phyloP scores from a whole-genome alignment of 352 stramenopile species.

The Globisporangium paroecandrum region DNA sequence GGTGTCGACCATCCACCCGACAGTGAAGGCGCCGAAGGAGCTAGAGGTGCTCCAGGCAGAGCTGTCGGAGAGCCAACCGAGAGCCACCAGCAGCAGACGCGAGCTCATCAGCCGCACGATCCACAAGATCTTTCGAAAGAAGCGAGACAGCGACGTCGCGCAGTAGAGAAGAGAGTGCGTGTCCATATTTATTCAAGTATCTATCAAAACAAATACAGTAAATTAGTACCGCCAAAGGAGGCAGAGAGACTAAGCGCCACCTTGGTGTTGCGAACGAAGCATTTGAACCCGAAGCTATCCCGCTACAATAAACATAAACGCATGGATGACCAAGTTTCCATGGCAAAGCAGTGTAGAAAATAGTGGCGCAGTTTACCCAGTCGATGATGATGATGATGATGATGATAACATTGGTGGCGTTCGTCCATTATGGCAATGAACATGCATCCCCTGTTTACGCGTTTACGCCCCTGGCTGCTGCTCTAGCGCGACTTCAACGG shows the following conservation, averaged over 20 bases:
- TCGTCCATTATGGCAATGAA: not conserved
- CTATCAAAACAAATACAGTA: conserved; percentile 11
- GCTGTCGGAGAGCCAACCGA: not conserved
- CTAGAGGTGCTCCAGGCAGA: conserved; percentile 14
- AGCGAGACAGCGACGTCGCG: not conserved
- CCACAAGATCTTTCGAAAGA: conserved; percentile 11
- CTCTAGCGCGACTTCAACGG: conserved; percentile 15
- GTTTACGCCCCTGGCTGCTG: conserved; percentile 19
- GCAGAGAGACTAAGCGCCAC: not conserved
- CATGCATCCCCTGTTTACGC: conserved; percentile 11
- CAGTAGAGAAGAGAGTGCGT: conserved; percentile 2
- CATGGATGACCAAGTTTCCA: not conserved
- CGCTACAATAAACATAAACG: not conserved
- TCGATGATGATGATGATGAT: not conserved
- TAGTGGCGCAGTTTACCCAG: not conserved
- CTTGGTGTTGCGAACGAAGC: not conserved
- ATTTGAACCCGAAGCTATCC: not conserved
- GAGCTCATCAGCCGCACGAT: conserved; percentile 12
- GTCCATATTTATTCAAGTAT: conserved; percentile 15
- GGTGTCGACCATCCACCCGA: conserved; percentile 11
- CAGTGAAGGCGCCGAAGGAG: conserved; percentile 9
- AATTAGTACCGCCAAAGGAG: conserved; percentile 19
- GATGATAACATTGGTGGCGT: not conserved
- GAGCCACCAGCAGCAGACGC: not conserved
- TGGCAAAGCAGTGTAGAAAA: not conserved